Base-by-base conservation (phyloP, 2,329 filamentous ascomycete species). In the Aspergillus phoenicis region DNA sequence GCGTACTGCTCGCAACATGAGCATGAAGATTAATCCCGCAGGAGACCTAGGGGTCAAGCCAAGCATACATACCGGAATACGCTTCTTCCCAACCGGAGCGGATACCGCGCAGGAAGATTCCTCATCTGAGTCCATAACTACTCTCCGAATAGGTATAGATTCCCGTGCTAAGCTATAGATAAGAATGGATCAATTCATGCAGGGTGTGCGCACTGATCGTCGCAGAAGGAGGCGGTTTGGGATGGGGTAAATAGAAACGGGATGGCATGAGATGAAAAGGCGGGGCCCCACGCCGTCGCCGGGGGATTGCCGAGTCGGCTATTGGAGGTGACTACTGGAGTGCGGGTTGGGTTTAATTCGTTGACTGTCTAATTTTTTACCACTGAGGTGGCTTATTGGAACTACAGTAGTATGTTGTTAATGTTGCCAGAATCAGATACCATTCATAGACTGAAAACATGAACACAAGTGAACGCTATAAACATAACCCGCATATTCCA, bases 21-120 rank as follows among this genome's bases (percentile, higher is more conserved):
- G 20, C 20, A 20, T 2, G 20, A 2, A 20, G 2, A 20, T 20
- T 20, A 20, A 20, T 20, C 2, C 0, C 2, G 20, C 20, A 36
- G 11, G 33, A 5, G 33, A 13, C 11, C 4, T 15, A 36, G 33
- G 10, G 11, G 1, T 13, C 33, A 15, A 36, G 1, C 10, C 33
- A 36, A 36, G 33, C 33, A 36, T 6, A 3, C 17, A 13, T 70
- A 76, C 74, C 51, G 75, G 75, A 24, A 77, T 74, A 8, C 75
- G 71, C 59, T 74, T 77, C 61, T 75, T 77, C 13, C 72, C 70
- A 10, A 63, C 57, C 26, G 71, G 68, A 13, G 64, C 63, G 8
- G 68, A 63, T 4, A 70, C 38, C 13, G 68, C 39, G 36, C 67
- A 60, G 3, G 69, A 58, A 1, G 68, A 36, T 36, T 36, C 63